These are phyloP conservation scores for Exophiala lecanii-corni DNA, from an alignment of 2,329 filamentous ascomycete species.

Conservation along the genomic window DNA sequence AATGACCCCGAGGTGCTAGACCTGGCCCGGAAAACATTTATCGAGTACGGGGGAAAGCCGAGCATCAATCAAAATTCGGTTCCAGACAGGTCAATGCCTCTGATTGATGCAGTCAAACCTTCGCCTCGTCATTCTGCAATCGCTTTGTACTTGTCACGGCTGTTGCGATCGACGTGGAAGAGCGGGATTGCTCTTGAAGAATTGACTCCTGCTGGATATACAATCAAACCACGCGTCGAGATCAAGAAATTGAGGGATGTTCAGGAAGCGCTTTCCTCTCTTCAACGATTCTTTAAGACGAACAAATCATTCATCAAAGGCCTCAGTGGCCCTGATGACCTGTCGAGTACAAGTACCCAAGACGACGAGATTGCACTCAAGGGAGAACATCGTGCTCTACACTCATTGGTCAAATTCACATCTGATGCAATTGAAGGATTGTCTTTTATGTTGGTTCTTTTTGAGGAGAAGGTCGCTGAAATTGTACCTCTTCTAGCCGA, in stretches of 20 bases:
- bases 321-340: slow-evolving; percentile 79
- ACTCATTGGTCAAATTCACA: slow-evolving; percentile 79
- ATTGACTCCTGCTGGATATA: slow-evolving; percentile 54
- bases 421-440: slow-evolving; percentile 93
- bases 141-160: slow-evolving; percentile 76
- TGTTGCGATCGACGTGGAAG: slow-evolving; percentile 89
- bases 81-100: slow-evolving; percentile 55
- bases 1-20: slow-evolving; percentile 84
- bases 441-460: slow-evolving; percentile 89
- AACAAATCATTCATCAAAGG: slow-evolving; percentile 93
- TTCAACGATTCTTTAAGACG: slow-evolving; percentile 76
- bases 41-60: slow-evolving; percentile 86
- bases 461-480: slow-evolving; percentile 87
- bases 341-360: slow-evolving; percentile 71
- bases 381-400: slow-evolving; percentile 87
- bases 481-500: slow-evolving; percentile 75
- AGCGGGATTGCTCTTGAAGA: slow-evolving; percentile 62
- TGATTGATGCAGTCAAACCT: slow-evolving; percentile 76
- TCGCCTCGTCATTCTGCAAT: slow-evolving; percentile 88
- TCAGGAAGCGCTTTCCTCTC: slow-evolving; percentile 72
- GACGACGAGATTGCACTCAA: slow-evolving; percentile 90
- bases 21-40: slow-evolving; percentile 78
- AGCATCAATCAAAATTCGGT: slow-evolving; percentile 73
- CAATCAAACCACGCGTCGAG: slow-evolving; percentile 63
- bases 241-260: slow-evolving; percentile 66